phyloP scores from a whole-genome alignment of 1,139 yeast genomes.

The Blastobotrys ciferrii region DNA sequence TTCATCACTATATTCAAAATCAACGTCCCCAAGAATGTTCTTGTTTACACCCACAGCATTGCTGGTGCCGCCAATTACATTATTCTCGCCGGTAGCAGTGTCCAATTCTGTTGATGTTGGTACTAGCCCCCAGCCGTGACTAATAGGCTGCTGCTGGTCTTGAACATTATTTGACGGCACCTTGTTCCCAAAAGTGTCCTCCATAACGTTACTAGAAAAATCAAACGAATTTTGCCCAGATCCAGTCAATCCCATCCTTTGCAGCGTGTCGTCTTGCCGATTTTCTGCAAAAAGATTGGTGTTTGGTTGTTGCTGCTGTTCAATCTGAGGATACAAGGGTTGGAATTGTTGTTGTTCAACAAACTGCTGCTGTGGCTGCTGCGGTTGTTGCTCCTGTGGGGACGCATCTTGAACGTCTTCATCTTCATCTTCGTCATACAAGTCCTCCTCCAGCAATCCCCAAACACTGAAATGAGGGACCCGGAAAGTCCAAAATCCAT shows the following conservation, averaged over 20 bases:
- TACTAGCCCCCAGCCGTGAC: background rate
- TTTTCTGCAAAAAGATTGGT: too few species aligned
- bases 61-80: too few species aligned
- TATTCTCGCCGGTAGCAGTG: too few species aligned
- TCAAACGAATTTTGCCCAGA: constrained; percentile 6
- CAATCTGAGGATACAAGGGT: constrained; percentile 1
- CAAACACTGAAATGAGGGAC: constrained; percentile 92
- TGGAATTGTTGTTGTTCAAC: constrained; percentile 2
- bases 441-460: constrained; percentile 75
- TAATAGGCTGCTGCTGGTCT: too few species aligned
- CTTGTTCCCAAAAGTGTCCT: constrained; percentile 17
- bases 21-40: constrained; percentile 3
- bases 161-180: background rate
- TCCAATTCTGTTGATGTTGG: background rate
- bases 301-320: background rate
- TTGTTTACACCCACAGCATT: constrained; percentile 1
- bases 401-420: constrained; percentile 35
- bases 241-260: constrained; percentile 10
- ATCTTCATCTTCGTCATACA: constrained; percentile 47
- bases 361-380: background rate
- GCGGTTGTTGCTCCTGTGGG: background rate
- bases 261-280: constrained; percentile 7
- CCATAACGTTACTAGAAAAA: constrained; percentile 7
- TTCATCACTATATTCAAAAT: constrained; percentile 5
- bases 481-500: constrained; percentile 75